Percentiles rank a stretch among this genome's conserved stretches.
These are phyloP conservation scores for Hansenula lynferdii DNA, from an alignment of 1,139 yeast species.

Conservation along the genomic window DNA sequence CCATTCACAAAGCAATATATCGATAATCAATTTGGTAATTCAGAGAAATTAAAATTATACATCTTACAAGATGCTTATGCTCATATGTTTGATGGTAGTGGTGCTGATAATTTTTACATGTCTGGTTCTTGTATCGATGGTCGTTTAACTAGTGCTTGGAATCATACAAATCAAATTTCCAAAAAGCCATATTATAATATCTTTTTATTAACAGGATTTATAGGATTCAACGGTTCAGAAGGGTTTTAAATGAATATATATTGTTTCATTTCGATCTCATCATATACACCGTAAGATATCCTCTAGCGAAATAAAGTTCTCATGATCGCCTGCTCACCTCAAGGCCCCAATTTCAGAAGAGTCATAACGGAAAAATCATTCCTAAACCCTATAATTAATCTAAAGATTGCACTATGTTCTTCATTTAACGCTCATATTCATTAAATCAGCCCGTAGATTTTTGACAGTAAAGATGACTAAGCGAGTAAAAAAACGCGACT, in stretches of 20 bases:
- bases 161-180: conserved; percentile 64
- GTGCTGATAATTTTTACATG: conserved; percentile 73
- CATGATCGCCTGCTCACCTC: too few relatives aligned
- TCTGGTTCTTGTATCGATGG: conserved; percentile 83
- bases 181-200: conserved; percentile 60
- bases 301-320: too few relatives aligned
- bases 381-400: too few relatives aligned
- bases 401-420: too few relatives aligned
- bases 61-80: conserved; percentile 65
- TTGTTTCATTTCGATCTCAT: too few relatives aligned
- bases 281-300: too few relatives aligned
- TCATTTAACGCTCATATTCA: too few relatives aligned
- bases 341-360: too few relatives aligned
- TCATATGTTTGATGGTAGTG: conserved; percentile 74
- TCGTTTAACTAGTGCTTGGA: conserved; percentile 73
- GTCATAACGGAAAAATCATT: too few relatives aligned
- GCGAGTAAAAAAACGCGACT: too few relatives aligned
- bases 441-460: too few relatives aligned
- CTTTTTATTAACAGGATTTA: conserved; percentile 62
- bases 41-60: conserved; percentile 43
- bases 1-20: conserved; percentile 44
- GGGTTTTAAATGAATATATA: conserved; percentile 28
- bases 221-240: conserved; percentile 70
- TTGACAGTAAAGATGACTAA: too few relatives aligned
- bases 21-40: conserved; percentile 48